Conservation (phyloP, 257 asterid species). For the Solanum pennellii region DNA sequence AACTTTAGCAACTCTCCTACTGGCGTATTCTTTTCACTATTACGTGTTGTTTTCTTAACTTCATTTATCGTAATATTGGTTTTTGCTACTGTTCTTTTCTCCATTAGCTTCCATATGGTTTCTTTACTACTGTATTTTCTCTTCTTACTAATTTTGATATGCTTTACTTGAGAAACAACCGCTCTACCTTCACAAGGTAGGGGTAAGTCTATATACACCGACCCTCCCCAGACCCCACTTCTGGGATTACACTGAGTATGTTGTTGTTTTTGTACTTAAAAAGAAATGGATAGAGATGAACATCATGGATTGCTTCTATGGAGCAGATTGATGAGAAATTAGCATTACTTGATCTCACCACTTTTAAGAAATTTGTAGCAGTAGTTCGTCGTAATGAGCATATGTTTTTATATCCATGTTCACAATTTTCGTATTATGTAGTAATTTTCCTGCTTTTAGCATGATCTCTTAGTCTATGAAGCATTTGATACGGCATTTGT, state of each 20-base stretch:
- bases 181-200: background rate
- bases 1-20: background rate
- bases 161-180: background rate
- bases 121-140: background rate
- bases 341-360: background rate
- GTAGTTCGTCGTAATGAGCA: background rate
- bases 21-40: background rate
- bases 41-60: background rate
- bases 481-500: background rate
- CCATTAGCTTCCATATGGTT: background rate
- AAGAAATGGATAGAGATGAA: background rate
- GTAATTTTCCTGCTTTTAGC: background rate
- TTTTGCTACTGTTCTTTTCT: background rate
- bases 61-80: background rate
- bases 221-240: background rate
- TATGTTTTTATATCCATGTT: background rate
- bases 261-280: background rate
- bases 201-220: background rate
- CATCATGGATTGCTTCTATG: background rate
- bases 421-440: background rate
- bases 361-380: background rate
- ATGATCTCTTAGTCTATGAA: background rate
- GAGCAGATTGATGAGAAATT: background rate
- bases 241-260: background rate
- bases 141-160: background rate